Base-by-base conservation (phyloP, 1,284 basidiomycete genomes). In the Sanghuangporus baumii region DNA sequence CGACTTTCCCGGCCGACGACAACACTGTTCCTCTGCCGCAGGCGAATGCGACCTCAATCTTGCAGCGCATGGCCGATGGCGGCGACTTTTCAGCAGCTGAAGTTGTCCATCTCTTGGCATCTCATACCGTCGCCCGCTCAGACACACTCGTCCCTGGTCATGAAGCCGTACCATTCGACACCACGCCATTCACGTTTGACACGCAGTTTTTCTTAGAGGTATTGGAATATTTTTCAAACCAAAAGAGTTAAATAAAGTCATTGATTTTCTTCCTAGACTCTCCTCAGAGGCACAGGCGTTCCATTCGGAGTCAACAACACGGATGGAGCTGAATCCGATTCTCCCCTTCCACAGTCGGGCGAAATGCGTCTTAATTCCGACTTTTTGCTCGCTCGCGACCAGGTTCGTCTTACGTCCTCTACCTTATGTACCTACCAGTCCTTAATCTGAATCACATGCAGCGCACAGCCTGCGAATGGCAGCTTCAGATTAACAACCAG, bases 61-160 rank as follows among this genome's bases (percentile, higher is more conserved):
- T 74, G 20, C 66, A 65, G 8, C 73, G 67, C 23, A 57, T 68
- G 46, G 66, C 38, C 5, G 67, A 68, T 38, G 67, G 40, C 37
- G 67, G 74, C 48, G 26, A 31, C 26, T 74, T 75, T 66, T 66
- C 63, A 4, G 63, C 71, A 16, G 65, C 57, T 2, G 74, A 74
- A 47, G 67, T 74, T 57, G 67, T 76, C 61, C 69, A 71, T 18
- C 70, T 75, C n/a, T 60, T 67, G 48, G 62, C 65, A 11, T 66
- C 64, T 2, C 66, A 67, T 60, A 63, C 62, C n/a, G 65, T 68
- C 41, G 66, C 66, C 34, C 57, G 66, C 14, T 56, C 65, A 9
- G 67, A 68, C 57, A 65, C 66, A 20, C 55, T 69, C n/a, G 65
- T 67, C 48, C 54, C 59, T 5, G 62, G 59, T 16, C 46, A 65